Conservation (phyloP, 202 grass and related monocot species). For the Zoysia matrella region DNA sequence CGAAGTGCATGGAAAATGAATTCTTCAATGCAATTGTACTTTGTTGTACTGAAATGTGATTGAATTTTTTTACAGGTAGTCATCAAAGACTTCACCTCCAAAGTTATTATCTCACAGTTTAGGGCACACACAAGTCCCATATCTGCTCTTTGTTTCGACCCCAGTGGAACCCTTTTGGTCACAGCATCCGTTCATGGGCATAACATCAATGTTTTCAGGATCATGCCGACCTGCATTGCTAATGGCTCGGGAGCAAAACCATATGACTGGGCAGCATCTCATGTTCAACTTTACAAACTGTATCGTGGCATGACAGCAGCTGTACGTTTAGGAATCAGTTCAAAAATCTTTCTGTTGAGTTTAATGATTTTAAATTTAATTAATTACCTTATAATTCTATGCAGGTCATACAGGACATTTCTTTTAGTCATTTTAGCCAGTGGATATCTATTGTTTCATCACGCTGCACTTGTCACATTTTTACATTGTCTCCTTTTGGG, state of each 20-base stretch:
- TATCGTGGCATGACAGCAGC: conserved; percentile 95
- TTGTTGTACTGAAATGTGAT: conserved; percentile 34
- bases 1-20: conserved; percentile 24
- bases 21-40: conserved; percentile 28
- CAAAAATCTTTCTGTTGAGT: not conserved
- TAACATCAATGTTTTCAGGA: conserved; percentile 98
- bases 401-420: conserved; percentile 98
- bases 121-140: conserved; percentile 96
- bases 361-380: conserved; percentile 24
- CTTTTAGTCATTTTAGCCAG: conserved; percentile 95
- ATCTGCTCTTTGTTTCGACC: conserved; percentile 98
- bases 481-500: conserved; percentile 87
- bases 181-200: conserved; percentile 58
- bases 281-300: conserved; percentile 98
- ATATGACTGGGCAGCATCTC: conserved; percentile 86
- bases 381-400: conserved; percentile 47
- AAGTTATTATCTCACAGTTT: conserved; percentile 89
- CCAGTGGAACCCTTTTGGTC: conserved; percentile 80
- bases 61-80: conserved; percentile 66
- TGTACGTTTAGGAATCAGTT: conserved; percentile 62
- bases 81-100: conserved; percentile 90
- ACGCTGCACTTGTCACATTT: conserved; percentile 86
- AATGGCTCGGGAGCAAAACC: conserved; percentile 64
- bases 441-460: conserved; percentile 98
- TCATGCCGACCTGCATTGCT: conserved; percentile 75